Base-by-base conservation (phyloP, 441 rosid species). In the Isatis lusitanica region DNA sequence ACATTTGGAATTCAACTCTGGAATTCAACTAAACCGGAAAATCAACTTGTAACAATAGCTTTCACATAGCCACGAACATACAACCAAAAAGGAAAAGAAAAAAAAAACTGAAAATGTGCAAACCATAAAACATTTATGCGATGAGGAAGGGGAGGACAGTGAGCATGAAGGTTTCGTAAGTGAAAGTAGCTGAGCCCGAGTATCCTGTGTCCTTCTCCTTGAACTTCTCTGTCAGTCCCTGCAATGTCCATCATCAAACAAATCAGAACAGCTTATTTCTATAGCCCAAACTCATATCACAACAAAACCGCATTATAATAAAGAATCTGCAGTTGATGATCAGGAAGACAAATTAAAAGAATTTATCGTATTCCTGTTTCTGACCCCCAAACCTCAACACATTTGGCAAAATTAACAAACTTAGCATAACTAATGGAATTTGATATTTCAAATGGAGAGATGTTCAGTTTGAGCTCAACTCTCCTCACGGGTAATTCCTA, bases 161-260 rank as follows among this genome's bases (percentile, higher is more conserved):
- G 21, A 90, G 80, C 95, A 90, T 90, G 85, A 92, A 92, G 7
- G 75, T 56, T 70, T 92, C 97, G 15, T 92, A 92, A 1, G 81
- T 83, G 83, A 92, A 92, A 58, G 91, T 82, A 9, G 93, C 97
- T 1, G 89, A 83, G 38, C 97, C 95, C 1, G 88, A 73, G 85
- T 82, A 88, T 2, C 73, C 4, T 0, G 78, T 15, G 76, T 92
- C 97, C 81, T 76, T 88, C 85, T 88, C 97, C 84, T 83, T 89
- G 82, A 91, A 91, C 70, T 91, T 91, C 83, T 90, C 94, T 0
- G 97, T 88, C 48, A 92, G 75, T 36, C 96, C 97, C 93, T 90
- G 84, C 79, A 63, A 59, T 28, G 52, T 21, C 33, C 66, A 70
- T 12, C 66, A 64, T n/a, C 6, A 36, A 39, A 38, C 31, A 33